Percentiles rank a stretch among this genome's conserved stretches.
These are phyloP conservation scores for Sanghuangporus weigelae DNA, from an alignment of 1,284 basidiomycete species.

Conservation along the genomic window DNA sequence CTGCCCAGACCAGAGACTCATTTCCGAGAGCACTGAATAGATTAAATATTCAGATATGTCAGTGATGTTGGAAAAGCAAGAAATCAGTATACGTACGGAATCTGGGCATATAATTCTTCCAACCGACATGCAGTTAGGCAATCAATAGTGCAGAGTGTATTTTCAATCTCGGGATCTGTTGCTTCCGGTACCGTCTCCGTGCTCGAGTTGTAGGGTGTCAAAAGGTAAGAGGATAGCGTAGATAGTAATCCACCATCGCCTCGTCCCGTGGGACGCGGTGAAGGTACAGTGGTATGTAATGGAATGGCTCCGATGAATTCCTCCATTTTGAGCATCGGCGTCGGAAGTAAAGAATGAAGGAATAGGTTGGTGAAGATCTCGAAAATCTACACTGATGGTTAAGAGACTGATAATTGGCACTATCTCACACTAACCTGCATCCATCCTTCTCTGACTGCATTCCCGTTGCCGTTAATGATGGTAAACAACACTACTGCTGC, in stretches of 20 bases:
- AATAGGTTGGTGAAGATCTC: slow-evolving; percentile 98
- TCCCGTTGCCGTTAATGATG: slow-evolving; percentile 96
- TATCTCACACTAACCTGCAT: slow-evolving; percentile 52
- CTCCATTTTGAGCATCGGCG: slow-evolving; percentile 90
- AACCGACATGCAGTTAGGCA: slow-evolving; percentile 92
- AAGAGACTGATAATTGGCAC: slow-evolving; percentile 1
- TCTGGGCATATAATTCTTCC: slow-evolving; percentile 91
- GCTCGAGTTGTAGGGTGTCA: slow-evolving; percentile 85
- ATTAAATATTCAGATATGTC: slow-evolving; percentile 14
- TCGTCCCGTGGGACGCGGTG: slow-evolving; percentile 59
- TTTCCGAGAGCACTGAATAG: slow-evolving; percentile 55
- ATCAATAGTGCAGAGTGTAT: slow-evolving; percentile 91
- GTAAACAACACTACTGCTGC: slow-evolving; percentile 98
- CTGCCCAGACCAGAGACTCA: slow-evolving; percentile 76
- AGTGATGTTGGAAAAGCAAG: slow-evolving; percentile 4
- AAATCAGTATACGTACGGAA: slow-evolving; percentile 56
- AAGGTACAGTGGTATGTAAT: slow-evolving; percentile 69
- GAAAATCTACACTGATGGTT: slow-evolving; percentile 64
- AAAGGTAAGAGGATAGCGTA: slow-evolving; percentile 91
- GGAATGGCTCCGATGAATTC: slow-evolving; percentile 95
- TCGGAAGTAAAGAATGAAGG: slow-evolving; percentile 86
- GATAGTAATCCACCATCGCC: slow-evolving; percentile 89
- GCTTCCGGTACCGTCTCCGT: slow-evolving; percentile 76
- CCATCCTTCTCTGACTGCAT: slow-evolving; percentile 93
- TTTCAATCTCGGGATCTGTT: slow-evolving; percentile 88